phyloP scores from a whole-genome alignment of 2,329 filamentous ascomycete genomes.

The Talaromyces atroroseus region DNA sequence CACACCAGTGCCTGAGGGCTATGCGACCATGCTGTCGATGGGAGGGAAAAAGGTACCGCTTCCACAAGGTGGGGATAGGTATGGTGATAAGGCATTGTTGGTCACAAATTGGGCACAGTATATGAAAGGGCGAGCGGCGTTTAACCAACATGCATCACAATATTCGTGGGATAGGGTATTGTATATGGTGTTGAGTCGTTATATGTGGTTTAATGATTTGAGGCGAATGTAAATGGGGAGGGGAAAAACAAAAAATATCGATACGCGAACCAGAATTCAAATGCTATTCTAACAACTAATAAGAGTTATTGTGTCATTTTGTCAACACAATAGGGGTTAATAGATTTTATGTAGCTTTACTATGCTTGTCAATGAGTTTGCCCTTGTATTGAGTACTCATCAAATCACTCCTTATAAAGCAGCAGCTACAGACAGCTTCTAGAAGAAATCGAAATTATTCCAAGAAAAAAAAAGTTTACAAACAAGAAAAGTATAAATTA shows the following conservation, averaged over 20 bases:
- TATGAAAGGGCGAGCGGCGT: constrained; percentile 31
- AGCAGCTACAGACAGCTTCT: not conserved
- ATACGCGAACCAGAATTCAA: too few species aligned
- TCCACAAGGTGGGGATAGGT: constrained; percentile 6
- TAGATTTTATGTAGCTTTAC: too few species aligned
- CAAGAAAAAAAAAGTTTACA: not conserved
- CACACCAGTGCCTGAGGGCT: constrained; percentile 1
- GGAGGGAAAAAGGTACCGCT: not conserved
- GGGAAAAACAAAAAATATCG: not conserved
- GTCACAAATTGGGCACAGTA: constrained; percentile 36
- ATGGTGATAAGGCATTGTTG: constrained; percentile 28
- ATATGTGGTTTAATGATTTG: constrained; percentile 38
- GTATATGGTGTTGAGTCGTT: constrained; percentile 37
- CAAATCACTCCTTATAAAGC: not conserved
- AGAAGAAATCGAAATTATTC: not conserved
- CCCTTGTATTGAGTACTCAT: not conserved
- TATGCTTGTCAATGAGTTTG: too few species aligned
- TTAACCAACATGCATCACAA: constrained; percentile 35
- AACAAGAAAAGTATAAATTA: not conserved
- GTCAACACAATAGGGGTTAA: too few species aligned
- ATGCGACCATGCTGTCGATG: not conserved
- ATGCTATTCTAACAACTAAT: not conserved
- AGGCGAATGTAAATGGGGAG: constrained; percentile 4
- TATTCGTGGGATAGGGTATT: constrained; percentile 39
- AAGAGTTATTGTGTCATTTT: not conserved